Percentiles rank a stretch among this genome's conserved stretches.
Evolutionary conservation across 192 early-diverging fungal genomes (phyloP).

Genomic region (Coemansia sp.): DNA sequence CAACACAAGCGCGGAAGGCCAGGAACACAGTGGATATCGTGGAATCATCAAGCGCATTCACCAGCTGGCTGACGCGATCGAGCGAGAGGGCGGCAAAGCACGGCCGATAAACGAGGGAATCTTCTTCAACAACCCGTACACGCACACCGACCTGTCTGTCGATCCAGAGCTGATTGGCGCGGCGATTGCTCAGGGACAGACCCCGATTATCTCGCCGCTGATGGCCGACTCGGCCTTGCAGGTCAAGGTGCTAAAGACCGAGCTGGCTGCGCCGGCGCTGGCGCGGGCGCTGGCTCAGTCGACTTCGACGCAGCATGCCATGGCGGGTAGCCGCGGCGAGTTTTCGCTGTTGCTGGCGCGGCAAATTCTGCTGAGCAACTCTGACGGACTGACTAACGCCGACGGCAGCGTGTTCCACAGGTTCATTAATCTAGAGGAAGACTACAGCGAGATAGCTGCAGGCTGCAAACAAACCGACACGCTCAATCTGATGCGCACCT

Average conservation of each 20-base stretch:
- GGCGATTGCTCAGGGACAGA: constrained; percentile 61
- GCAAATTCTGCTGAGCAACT: constrained; percentile 55
- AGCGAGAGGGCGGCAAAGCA: constrained; percentile 67
- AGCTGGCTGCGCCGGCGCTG: constrained; percentile 53
- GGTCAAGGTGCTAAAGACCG: constrained; percentile 32
- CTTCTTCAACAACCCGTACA: constrained; percentile 44
- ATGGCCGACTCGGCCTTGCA: constrained; percentile 54
- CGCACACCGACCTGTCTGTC: constrained; percentile 20
- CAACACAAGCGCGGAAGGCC: not conserved
- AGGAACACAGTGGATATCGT: constrained; percentile 13
- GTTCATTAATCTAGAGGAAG: constrained; percentile 81
- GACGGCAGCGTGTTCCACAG: constrained; percentile 57
- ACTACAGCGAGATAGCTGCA: constrained; percentile 57
- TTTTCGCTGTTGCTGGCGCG: constrained; percentile 71
- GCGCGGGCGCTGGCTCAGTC: constrained; percentile 56
- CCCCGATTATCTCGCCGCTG: constrained; percentile 58
- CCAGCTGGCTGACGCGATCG: constrained; percentile 64
- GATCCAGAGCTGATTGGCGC: constrained; percentile 58
- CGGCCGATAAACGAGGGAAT: constrained; percentile 67
- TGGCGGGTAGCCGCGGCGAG: constrained; percentile 36
- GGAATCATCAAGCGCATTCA: constrained; percentile 18
- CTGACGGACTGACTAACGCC: constrained; percentile 47
- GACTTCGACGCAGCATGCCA: constrained; percentile 49
- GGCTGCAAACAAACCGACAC: constrained; percentile 49
- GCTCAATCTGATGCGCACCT: constrained; percentile 62